Evolutionary conservation across 1,284 basidiomycete species (phyloP).

Genomic region (Vanrija humicola): DNA sequence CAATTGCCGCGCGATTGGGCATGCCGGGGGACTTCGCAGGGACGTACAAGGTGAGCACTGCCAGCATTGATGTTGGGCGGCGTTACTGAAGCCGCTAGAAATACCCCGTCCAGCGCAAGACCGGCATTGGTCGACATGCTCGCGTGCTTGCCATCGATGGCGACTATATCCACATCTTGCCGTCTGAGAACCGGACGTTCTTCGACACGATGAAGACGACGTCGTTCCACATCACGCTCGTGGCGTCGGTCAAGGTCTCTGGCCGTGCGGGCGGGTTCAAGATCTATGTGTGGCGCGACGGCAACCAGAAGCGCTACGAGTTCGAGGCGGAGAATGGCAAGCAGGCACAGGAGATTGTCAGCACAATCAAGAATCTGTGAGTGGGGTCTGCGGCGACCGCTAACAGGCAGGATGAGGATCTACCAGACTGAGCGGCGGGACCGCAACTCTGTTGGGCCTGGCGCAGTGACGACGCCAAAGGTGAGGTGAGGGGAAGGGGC

Average conservation of each 20-base stretch:
- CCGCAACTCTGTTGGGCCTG: constrained; percentile 15
- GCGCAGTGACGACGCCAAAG: constrained; percentile 11
- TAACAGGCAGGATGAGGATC: constrained; percentile 28
- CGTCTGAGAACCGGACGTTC: constrained; percentile 72
- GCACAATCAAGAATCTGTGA: constrained; percentile 37
- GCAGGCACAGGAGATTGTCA: constrained; percentile 56
- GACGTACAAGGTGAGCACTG: constrained; percentile 67
- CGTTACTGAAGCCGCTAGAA: constrained; percentile 55
- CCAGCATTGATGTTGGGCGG: not conserved
- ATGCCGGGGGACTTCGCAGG: constrained; percentile 55
- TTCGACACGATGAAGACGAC: constrained; percentile 85
- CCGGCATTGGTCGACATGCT: constrained; percentile 87
- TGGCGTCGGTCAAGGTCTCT: constrained; percentile 77
- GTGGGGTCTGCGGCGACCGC: constrained; percentile 2
- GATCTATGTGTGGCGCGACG: constrained; percentile 66
- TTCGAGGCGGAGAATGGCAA: constrained; percentile 89
- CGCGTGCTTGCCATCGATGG: constrained; percentile 91
- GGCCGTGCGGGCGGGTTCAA: constrained; percentile 82
- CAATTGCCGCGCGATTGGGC: constrained; percentile 54
- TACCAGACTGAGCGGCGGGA: constrained; percentile 28
- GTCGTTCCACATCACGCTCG: constrained; percentile 85
- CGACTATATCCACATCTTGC: constrained; percentile 94
- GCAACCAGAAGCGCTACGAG: constrained; percentile 83
- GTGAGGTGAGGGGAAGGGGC: not conserved
- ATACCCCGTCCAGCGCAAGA: constrained; percentile 90